Base-by-base conservation (phyloP, 495 filamentous ascomycete genomes). In the Terfezia claveryi region DNA sequence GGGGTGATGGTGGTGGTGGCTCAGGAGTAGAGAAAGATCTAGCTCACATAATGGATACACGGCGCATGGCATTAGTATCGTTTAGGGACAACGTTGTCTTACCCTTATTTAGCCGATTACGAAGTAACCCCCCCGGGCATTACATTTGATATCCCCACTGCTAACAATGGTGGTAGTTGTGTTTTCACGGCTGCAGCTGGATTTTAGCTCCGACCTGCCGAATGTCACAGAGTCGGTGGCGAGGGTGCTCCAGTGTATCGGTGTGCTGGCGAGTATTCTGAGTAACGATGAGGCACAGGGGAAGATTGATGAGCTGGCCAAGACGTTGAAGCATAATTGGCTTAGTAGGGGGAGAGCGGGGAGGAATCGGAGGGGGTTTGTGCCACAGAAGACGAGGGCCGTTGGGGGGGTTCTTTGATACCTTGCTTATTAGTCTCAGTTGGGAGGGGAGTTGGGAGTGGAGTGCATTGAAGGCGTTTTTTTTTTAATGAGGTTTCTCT, bases 231-330 rank as follows among this genome's bases (percentile, higher is more conserved):
- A 95, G 57, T 93, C 86, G 54, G 89, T 94, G 9, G 91, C 86
- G 1, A 74, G 92, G 55, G 92, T 98, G 87, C 74, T 98, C 57
- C 91, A 98, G 69, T 98, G 92, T 64, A 81, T 98, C 66, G 84
- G 80, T 61, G 89, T 98, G 10, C 72, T 96, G 1, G 82, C 84
- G 10, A 81, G 80, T 59, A 76, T 92, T 11, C 38, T 61, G 63
- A 77, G 70, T 2, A 73, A 74, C 6, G 85, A 92, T 59, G 77
- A 80, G n/a, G 67, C 73, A 0, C 88, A 92, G 68, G 76, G 74
- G 52, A 82, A 78, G 68, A 82, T 95, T 62, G 86, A 93, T 55
- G 73, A 85, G 60, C 71, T 98, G 55, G 80, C 80, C 49, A 83
- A 84, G 61, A 77, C 84, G 50, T 72, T 98, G 56, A 98, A 96